Percentiles rank a stretch among this genome's conserved stretches.
These are phyloP conservation scores for Chenopodium suecicum DNA, from an alignment of 148 eudicot genomes.

Conservation along the genomic window DNA sequence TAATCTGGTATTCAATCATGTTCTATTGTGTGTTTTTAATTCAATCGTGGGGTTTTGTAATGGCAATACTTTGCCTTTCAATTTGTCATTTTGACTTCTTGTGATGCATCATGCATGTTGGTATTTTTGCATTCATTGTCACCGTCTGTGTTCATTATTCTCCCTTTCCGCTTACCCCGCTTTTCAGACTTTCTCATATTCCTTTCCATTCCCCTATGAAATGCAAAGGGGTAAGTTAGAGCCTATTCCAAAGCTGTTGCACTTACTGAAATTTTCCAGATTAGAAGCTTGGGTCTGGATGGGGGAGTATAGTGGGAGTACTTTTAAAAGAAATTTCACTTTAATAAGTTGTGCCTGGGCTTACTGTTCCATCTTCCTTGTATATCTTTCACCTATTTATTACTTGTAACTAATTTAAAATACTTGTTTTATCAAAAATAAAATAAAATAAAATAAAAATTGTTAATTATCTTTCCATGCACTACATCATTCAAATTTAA, in stretches of 20 bases:
- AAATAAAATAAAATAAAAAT: too few relatives aligned
- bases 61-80: neutral
- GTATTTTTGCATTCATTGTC: neutral
- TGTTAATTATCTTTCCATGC: neutral
- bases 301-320: neutral
- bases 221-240: neutral
- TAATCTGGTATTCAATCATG: constrained; percentile 60
- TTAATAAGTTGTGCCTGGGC: neutral
- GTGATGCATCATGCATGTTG: neutral
- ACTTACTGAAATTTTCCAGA: neutral
- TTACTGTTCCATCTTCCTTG: neutral
- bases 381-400: too few relatives aligned
- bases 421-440: neutral
- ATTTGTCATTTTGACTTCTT: neutral
- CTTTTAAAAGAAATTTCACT: too few relatives aligned
- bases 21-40: neutral
- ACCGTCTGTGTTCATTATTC: neutral
- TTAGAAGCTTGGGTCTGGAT: neutral
- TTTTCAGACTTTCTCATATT: neutral
- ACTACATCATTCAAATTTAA: neutral
- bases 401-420: too few relatives aligned
- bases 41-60: neutral
- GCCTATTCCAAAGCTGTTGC: neutral
- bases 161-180: neutral
- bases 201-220: neutral